Base-by-base conservation (phyloP, 1,284 basidiomycete species). In the Austroboletus novae-zelandiae region DNA sequence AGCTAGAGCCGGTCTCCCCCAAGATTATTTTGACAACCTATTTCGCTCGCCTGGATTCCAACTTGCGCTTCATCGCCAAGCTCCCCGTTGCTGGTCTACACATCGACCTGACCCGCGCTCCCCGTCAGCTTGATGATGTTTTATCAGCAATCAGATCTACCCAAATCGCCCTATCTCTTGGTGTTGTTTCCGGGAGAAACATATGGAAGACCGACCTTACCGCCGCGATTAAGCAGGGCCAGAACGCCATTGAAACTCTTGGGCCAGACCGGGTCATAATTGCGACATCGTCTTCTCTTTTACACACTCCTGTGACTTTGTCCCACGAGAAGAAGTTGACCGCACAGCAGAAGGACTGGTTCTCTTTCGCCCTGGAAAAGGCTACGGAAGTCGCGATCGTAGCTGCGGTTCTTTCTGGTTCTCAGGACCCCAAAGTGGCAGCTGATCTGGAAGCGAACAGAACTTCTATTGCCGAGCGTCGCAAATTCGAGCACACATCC, bases 201-300 rank as follows among this genome's bases (percentile, higher is more conserved):
- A 94, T 99, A 77, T 99, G 97, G 97, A 99, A 99, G 86, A 91
- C 87, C 57, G 96, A 99, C 77, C 87, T 99, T 66, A 77, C 80
- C 61, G 86, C 84, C 47, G 89, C 92, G 53, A 81, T 96, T 75
- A 85, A 88, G 67, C 75, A 84, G 47, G 93, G 84, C 54, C 85
- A 96, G 78, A 91, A 89, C 73, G 95, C 94, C 48, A 75, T 95
- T 62, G 81, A 84, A 48, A 78, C 76, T 43, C 86, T 98, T 62
- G 93, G 93, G 56, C 74, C 78, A 58, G 89, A 93, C 60, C 93
- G 94, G 58, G 91, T 99, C 67, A 83, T 97, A 68, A 78, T 98
- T 65, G 94, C 94, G 32, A 95, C 97, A 47, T 98, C 96, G 11
- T 98, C 96, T 36, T 98, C 97, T 51, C 90, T 99, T 65, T 87